Evolutionary conservation across 345 rosid genomes (phyloP).

Genomic region (Bretschneidera sinensis): DNA sequence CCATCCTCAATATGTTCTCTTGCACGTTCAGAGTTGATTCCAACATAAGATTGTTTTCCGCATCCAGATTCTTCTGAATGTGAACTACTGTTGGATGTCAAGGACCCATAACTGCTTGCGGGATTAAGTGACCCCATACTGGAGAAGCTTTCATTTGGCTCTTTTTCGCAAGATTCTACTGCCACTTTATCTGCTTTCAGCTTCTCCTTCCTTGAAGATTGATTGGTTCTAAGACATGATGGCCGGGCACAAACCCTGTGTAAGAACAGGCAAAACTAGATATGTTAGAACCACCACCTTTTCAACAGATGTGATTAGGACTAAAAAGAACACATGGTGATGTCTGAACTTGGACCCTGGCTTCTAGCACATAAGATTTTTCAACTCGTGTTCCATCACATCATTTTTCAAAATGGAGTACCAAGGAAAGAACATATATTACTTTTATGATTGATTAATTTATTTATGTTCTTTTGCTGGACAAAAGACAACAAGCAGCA

Average conservation of each 20-base stretch:
- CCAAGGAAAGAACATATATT: too few species aligned
- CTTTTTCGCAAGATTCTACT: constrained; percentile 23
- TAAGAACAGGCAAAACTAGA: neutral
- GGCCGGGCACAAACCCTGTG: constrained; percentile 57
- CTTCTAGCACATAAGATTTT: too few species aligned
- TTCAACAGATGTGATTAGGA: too few species aligned
- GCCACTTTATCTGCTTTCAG: constrained; percentile 23
- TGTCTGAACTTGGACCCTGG: neutral
- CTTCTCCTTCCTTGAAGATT: constrained; percentile 31
- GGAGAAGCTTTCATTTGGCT: constrained; percentile 20
- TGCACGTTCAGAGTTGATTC: constrained; percentile 13
- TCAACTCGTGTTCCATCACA: too few species aligned
- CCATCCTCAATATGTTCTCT: constrained; percentile 7
- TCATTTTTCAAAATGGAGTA: too few species aligned
- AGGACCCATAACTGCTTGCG: constrained; percentile 11
- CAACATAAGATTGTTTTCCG: constrained; percentile 22
- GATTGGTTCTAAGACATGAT: constrained; percentile 38
- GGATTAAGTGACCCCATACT: constrained; percentile 11
- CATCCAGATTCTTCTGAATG: constrained; percentile 23
- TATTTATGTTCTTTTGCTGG: too few species aligned
- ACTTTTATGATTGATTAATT: too few species aligned
- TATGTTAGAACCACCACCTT: neutral
- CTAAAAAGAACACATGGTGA: neutral
- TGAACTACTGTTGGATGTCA: constrained; percentile 16
- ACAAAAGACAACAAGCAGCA: too few species aligned